Evolutionary conservation across 164 flowering plant species (phyloP).

Genomic region (Aristolochia californica): DNA sequence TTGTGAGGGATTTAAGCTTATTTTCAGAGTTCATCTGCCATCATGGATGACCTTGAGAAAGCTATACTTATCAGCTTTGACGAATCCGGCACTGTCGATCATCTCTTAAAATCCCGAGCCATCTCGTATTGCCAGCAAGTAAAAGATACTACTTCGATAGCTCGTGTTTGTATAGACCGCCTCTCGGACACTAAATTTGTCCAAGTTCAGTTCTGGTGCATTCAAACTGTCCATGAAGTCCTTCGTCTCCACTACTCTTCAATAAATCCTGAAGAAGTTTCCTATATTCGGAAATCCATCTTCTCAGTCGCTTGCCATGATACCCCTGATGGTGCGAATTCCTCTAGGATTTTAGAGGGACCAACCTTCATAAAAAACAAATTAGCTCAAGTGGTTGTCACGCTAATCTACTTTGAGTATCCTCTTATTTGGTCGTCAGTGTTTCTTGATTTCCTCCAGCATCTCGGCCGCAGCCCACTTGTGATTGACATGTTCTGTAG

Average conservation of each 20-base stretch:
- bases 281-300: slow-evolving; percentile 46
- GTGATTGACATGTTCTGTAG: slow-evolving; percentile 94
- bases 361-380: slow-evolving; percentile 80
- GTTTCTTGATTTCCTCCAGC: slow-evolving; percentile 63
- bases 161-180: slow-evolving; percentile 55
- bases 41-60: slow-evolving; percentile 84
- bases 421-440: slow-evolving; percentile 70
- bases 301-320: slow-evolving; percentile 52
- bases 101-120: slow-evolving; percentile 57
- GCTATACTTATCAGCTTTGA: slow-evolving; percentile 87
- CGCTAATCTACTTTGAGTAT: slow-evolving; percentile 73
- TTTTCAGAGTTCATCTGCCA: background rate
- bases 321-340: slow-evolving; percentile 23
- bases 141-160: slow-evolving; percentile 48
- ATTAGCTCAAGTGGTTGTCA: slow-evolving; percentile 83
- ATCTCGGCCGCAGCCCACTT: slow-evolving; percentile 46
- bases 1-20: slow-evolving; percentile 3
- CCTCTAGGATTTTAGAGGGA: slow-evolving; percentile 44
- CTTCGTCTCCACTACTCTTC: slow-evolving; percentile 43
- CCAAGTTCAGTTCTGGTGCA: slow-evolving; percentile 94
- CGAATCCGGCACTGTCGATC: slow-evolving; percentile 69
- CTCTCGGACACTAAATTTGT: slow-evolving; percentile 37
- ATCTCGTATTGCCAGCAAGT: slow-evolving; percentile 50
- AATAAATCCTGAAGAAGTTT: slow-evolving; percentile 50
- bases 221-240: slow-evolving; percentile 73